Percentiles rank a stretch among this genome's conserved stretches.
phyloP scores from a whole-genome alignment of 495 filamentous ascomycete species.

The Talaromyces borbonicus region DNA sequence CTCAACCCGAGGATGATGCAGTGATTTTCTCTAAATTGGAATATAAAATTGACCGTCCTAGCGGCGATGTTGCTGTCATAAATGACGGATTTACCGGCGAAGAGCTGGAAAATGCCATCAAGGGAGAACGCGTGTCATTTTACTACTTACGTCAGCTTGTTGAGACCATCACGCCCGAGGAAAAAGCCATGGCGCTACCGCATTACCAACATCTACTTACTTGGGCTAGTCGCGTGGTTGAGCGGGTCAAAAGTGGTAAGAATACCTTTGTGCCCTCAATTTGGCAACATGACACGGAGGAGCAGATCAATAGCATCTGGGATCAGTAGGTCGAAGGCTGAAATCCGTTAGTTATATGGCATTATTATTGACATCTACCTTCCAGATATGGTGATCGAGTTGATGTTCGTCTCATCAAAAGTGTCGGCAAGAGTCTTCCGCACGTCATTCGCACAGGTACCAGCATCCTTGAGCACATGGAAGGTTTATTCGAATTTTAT shows the following conservation, averaged over 20 bases:
- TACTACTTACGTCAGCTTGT: constrained; percentile 16
- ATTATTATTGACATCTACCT: neutral
- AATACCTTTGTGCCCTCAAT: constrained; percentile 11
- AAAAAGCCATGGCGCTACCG: neutral
- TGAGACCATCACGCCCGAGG: constrained; percentile 6
- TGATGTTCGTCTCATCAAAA: constrained; percentile 11
- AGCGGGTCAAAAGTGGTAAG: neutral
- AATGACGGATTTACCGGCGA: neutral
- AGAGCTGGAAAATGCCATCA: constrained; percentile 4
- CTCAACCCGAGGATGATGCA: neutral
- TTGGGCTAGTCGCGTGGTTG: constrained; percentile 8
- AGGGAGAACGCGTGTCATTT: constrained; percentile 16
- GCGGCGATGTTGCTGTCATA: neutral
- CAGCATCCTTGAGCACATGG: constrained; percentile 31
- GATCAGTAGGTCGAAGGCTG: neutral
- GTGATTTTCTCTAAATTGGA: neutral
- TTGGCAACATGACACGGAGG: constrained; percentile 21
- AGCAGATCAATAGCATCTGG: constrained; percentile 11
- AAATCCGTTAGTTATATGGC: neutral
- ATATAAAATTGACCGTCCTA: neutral
- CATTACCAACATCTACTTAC: constrained; percentile 7
- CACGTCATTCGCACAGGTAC: constrained; percentile 26
- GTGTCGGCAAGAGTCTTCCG: constrained; percentile 28
- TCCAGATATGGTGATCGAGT: constrained; percentile 8
- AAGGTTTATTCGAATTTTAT: constrained; percentile 25